Evolutionary conservation across 73 alveolate species (phyloP).

Genomic region (Breviolum minutum): DNA sequence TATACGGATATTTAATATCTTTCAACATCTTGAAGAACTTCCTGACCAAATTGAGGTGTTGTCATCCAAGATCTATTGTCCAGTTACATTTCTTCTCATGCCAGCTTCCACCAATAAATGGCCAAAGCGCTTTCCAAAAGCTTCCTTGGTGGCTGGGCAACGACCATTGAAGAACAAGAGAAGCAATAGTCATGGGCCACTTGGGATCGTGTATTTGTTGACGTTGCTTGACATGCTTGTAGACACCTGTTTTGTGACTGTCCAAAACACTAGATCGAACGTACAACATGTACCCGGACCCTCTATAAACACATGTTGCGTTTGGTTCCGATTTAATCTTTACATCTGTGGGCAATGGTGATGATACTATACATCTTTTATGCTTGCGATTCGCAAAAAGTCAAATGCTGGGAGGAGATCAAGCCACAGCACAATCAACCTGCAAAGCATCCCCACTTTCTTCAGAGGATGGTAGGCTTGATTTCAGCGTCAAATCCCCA

Average conservation of each 20-base stretch:
- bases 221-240: not conserved
- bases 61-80: not conserved
- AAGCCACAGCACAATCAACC: too few species aligned
- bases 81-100: not conserved
- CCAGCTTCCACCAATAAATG: conserved; percentile 53
- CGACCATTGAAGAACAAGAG: not conserved
- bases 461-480: too few species aligned
- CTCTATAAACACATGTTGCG: not conserved
- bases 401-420: too few species aligned
- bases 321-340: not conserved
- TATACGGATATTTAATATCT: too few species aligned
- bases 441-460: too few species aligned
- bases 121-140: conserved; percentile 65
- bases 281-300: not conserved
- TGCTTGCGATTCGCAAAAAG: too few species aligned
- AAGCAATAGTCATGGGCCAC: not conserved
- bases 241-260: too few species aligned
- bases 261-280: not conserved
- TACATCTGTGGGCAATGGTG: not conserved
- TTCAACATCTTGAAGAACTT: too few species aligned
- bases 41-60: too few species aligned
- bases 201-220: not conserved
- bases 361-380: too few species aligned
- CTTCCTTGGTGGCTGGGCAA: not conserved
- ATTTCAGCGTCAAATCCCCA: too few species aligned